Conservation (phyloP, 805 yeast species). For the Candida pini region DNA sequence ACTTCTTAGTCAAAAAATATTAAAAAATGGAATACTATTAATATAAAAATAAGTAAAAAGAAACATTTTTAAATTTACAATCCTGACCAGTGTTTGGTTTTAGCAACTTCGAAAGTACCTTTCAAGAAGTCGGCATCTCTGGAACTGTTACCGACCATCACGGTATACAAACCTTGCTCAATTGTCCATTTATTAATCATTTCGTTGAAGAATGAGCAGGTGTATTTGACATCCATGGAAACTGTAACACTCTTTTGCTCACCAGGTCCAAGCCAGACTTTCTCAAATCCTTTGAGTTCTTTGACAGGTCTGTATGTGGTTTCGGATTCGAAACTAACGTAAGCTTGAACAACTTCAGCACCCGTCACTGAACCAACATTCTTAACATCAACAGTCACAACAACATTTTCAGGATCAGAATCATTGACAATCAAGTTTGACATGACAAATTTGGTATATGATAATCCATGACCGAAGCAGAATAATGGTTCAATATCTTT, state of each 20-base stretch:
- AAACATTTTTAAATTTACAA: too few species aligned
- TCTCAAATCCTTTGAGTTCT: conserved; percentile 55
- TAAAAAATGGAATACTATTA: too few species aligned
- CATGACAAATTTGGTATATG: conserved; percentile 48
- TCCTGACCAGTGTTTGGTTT: background rate
- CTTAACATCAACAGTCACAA: conserved; percentile 34
- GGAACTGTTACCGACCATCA: conserved; percentile 39
- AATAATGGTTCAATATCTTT: conserved; percentile 40
- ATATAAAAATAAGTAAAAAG: too few species aligned
- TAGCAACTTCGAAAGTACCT: background rate
- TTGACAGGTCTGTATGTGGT: conserved; percentile 44
- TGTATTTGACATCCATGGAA: conserved; percentile 40
- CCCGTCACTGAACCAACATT: conserved; percentile 48
- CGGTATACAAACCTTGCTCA: conserved; percentile 45
- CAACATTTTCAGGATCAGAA: conserved; percentile 12
- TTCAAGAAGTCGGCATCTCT: background rate
- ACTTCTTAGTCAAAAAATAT: too few species aligned
- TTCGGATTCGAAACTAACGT: conserved; percentile 35
- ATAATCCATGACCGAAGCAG: conserved; percentile 61
- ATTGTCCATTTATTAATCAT: conserved; percentile 44
- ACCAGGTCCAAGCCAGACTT: conserved; percentile 42
- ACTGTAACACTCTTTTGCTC: conserved; percentile 34
- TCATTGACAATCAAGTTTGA: conserved; percentile 28
- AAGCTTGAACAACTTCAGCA: conserved; percentile 51
- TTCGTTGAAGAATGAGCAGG: conserved; percentile 50